These are phyloP conservation scores for Fusarium napiforme DNA, from an alignment of 2,329 filamentous ascomycete genomes.

Conservation along the genomic window DNA sequence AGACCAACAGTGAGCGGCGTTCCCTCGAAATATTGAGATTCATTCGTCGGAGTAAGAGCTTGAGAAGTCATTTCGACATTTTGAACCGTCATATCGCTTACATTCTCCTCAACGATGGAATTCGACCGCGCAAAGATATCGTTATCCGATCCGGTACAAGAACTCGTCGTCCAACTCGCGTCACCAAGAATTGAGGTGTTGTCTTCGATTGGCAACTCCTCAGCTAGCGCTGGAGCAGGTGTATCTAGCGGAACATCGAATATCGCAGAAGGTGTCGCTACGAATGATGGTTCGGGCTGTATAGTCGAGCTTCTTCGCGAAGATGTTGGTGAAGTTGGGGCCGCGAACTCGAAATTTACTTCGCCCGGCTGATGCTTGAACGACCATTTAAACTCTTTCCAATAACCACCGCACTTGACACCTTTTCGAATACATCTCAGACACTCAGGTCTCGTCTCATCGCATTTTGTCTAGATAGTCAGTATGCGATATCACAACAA, in stretches of 20 bases:
- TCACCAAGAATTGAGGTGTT: slow-evolving; percentile 15
- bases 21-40: slow-evolving; percentile 21
- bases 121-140: slow-evolving; percentile 23
- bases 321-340: slow-evolving; percentile 12
- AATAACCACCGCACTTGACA: slow-evolving; percentile 45
- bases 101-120: neutral
- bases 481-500: neutral
- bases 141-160: slow-evolving; percentile 24
- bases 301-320: slow-evolving; percentile 16
- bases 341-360: slow-evolving; percentile 20
- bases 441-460: slow-evolving; percentile 46
- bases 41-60: slow-evolving; percentile 8
- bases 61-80: slow-evolving; percentile 13
- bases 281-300: slow-evolving; percentile 2
- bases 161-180: slow-evolving; percentile 26
- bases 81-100: neutral
- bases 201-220: slow-evolving; percentile 20
- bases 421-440: slow-evolving; percentile 44
- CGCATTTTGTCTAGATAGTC: slow-evolving; percentile 44
- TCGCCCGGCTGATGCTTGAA: slow-evolving; percentile 53
- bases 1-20: slow-evolving; percentile 35
- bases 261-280: neutral
- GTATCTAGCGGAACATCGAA: neutral
- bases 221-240: neutral
- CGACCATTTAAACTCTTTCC: slow-evolving; percentile 53